Evolutionary conservation across 768 basidiomycete species (phyloP).

Genomic region (Xerocomellus intermedius): DNA sequence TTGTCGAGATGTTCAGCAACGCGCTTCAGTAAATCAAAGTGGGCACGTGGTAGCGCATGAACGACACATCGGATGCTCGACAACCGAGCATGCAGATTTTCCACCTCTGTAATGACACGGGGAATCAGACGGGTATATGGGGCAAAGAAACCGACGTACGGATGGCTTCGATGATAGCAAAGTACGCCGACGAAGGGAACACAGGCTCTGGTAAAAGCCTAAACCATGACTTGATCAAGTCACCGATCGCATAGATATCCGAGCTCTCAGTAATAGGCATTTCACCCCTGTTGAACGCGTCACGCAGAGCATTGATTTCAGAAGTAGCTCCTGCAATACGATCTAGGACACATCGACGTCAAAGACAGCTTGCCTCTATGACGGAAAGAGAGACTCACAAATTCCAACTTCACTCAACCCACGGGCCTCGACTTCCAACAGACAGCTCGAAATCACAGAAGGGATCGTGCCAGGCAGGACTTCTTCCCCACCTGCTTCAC

Average conservation of each 20-base stretch:
- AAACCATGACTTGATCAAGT: conserved; percentile 85
- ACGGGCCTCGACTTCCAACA: conserved; percentile 69
- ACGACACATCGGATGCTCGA: conserved; percentile 64
- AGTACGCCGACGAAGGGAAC: conserved; percentile 68
- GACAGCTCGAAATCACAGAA: conserved; percentile 59
- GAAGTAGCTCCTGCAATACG: conserved; percentile 77
- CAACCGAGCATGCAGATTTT: conserved; percentile 67
- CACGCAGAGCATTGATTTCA: conserved; percentile 66
- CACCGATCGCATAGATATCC: conserved; percentile 82
- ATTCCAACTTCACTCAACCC: conserved; percentile 82
- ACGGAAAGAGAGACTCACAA: conserved; percentile 48
- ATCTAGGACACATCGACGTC: conserved; percentile 42
- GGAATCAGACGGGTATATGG: conserved; percentile 3
- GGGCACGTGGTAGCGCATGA: conserved; percentile 63
- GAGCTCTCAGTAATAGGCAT: conserved; percentile 55
- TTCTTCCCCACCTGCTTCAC: conserved; percentile 54
- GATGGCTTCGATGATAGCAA: conserved; percentile 66
- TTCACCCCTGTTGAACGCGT: conserved; percentile 74
- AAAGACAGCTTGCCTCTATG: neutral
- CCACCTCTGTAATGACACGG: conserved; percentile 48
- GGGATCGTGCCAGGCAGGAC: conserved; percentile 62
- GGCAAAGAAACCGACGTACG: conserved; percentile 42
- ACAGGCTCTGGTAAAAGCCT: conserved; percentile 77
- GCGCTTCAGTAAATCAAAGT: conserved; percentile 78
- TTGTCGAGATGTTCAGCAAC: conserved; percentile 83